Evolutionary conservation across 164 flowering plant species (phyloP).

Genomic region (Magnolia kwangsiensis): DNA sequence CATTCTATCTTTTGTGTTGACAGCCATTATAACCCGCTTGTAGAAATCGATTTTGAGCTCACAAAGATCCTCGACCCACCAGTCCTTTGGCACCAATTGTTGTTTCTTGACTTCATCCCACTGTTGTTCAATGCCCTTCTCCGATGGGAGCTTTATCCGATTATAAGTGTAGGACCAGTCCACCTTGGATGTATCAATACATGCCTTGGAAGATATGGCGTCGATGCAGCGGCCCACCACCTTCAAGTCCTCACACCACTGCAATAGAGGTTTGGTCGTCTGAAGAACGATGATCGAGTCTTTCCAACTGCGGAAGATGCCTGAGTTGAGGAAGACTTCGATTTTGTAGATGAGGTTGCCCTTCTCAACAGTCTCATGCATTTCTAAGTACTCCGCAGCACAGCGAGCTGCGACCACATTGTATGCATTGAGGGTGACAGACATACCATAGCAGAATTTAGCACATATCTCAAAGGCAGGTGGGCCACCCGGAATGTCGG

Average conservation of each 20-base stretch:
- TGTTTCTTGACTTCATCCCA: slow-evolving; percentile 54
- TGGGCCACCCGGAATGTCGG: slow-evolving; percentile 89
- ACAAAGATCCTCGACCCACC: slow-evolving; percentile 98
- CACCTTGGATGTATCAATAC: slow-evolving; percentile 60
- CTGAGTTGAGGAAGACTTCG: slow-evolving; percentile 76
- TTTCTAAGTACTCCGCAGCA: slow-evolving; percentile 90
- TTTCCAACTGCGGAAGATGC: slow-evolving; percentile 88
- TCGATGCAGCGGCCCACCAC: slow-evolving; percentile 62
- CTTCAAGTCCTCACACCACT: slow-evolving; percentile 72
- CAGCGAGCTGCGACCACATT: slow-evolving; percentile 80
- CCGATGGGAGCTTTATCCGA: slow-evolving; percentile 64
- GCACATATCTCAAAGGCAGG: slow-evolving; percentile 89
- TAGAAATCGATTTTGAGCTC: slow-evolving; percentile 79
- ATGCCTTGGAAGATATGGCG: slow-evolving; percentile 71
- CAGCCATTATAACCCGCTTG: slow-evolving; percentile 49
- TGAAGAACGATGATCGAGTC: slow-evolving; percentile 91
- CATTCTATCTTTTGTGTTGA: slow-evolving; percentile 49
- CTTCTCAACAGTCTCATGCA: slow-evolving; percentile 81
- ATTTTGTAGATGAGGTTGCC: slow-evolving; percentile 85
- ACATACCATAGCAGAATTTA: slow-evolving; percentile 96
- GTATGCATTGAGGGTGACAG: slow-evolving; percentile 80
- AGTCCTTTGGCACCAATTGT: slow-evolving; percentile 63
- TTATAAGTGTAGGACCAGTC: slow-evolving; percentile 92
- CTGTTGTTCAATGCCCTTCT: slow-evolving; percentile 54
- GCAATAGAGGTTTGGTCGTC: slow-evolving; percentile 50